phyloP scores from a whole-genome alignment of 2,329 filamentous ascomycete genomes.

The Claviceps spartinae region DNA sequence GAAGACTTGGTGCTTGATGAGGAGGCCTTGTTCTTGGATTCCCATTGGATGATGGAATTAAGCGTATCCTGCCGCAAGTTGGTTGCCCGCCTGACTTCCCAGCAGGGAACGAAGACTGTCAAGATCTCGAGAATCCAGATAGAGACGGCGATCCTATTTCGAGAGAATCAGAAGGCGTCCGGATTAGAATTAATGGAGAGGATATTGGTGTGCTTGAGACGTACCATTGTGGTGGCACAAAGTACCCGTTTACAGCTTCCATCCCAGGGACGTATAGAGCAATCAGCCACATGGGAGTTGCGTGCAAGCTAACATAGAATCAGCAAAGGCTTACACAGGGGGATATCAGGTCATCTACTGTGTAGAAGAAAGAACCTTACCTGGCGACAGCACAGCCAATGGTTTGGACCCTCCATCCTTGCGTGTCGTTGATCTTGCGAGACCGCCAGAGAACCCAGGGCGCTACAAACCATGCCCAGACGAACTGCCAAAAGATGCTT shows the following conservation, averaged over 20 bases:
- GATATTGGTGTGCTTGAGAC: conserved; percentile 29
- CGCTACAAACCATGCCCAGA: conserved; percentile 43
- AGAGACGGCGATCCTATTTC: conserved; percentile 29
- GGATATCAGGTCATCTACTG: too few species aligned
- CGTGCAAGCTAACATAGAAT: conserved; percentile 33
- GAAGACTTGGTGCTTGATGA: conserved; percentile 9
- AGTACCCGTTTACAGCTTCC: conserved; percentile 28
- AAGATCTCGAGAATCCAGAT: conserved; percentile 47
- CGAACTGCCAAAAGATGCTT: conserved; percentile 45
- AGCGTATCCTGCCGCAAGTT: conserved; percentile 28
- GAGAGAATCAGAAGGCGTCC: background rate
- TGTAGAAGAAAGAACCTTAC: conserved; percentile 14
- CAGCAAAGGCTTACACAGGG: too few species aligned
- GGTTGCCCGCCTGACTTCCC: conserved; percentile 35
- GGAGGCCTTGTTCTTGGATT: conserved; percentile 21
- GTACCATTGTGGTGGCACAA: conserved; percentile 46
- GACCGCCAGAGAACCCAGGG: conserved; percentile 36
- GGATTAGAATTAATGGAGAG: conserved; percentile 10
- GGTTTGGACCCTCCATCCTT: conserved; percentile 51
- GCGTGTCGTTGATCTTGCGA: conserved; percentile 47
- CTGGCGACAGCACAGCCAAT: conserved; percentile 32
- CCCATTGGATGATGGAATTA: conserved; percentile 30
- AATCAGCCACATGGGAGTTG: conserved; percentile 50
- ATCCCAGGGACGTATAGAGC: conserved; percentile 32
- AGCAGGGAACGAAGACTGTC: conserved; percentile 48